phyloP scores from a whole-genome alignment of 1,284 basidiomycete species.

The Apiotrichum mycotoxinovorans region DNA sequence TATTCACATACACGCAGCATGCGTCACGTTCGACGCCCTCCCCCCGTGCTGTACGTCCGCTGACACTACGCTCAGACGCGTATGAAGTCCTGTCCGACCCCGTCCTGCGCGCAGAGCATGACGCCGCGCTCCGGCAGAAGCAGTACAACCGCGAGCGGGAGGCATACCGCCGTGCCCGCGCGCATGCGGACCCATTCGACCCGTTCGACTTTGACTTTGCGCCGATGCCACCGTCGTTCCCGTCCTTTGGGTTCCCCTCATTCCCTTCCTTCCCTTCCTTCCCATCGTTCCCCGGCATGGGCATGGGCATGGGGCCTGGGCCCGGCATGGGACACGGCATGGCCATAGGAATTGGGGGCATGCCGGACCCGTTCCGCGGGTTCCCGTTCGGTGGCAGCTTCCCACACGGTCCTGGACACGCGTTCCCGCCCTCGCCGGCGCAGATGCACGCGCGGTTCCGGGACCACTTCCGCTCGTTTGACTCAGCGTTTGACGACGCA shows the following conservation, averaged over 20 bases:
- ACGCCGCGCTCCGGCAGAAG: background rate
- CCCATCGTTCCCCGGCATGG: background rate
- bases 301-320: background rate
- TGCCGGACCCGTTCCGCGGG: background rate
- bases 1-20: background rate
- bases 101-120: background rate
- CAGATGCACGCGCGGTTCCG: too few species aligned
- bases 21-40: too few species aligned
- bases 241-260: background rate
- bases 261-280: background rate
- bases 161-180: background rate
- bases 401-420: too few species aligned
- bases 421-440: too few species aligned
- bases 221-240: background rate
- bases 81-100: slow-evolving; percentile 2
- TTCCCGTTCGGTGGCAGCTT: background rate
- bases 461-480: too few species aligned
- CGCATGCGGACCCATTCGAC: background rate
- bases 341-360: background rate
- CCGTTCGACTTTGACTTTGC: background rate
- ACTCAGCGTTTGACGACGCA: too few species aligned
- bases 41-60: background rate
- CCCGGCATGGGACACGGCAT: background rate
- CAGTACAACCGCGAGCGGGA: background rate
- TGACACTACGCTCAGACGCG: background rate